These are phyloP conservation scores for Coniochaeta sp. DNA, from an alignment of 2,329 filamentous ascomycete genomes.

Conservation along the genomic window DNA sequence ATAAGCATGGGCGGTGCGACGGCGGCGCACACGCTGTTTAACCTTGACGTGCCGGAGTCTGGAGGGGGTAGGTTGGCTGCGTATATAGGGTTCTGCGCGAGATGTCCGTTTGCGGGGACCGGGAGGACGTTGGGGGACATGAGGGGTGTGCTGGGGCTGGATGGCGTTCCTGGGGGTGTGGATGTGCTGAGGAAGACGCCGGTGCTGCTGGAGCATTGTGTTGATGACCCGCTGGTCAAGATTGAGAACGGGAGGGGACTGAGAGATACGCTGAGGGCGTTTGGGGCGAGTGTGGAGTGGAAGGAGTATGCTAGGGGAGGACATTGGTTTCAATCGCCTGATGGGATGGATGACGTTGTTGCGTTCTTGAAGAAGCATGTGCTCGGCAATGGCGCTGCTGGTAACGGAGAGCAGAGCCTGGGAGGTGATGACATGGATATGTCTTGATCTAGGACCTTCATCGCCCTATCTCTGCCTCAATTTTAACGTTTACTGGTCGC, in stretches of 20 bases:
- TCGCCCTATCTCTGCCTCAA: no score
- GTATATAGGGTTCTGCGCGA: conserved; percentile 30
- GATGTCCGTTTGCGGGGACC: conserved; percentile 29
- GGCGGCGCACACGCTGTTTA: conserved; percentile 28
- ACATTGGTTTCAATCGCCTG: conserved; percentile 36
- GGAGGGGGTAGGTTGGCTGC: conserved; percentile 18
- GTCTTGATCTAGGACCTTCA: no score
- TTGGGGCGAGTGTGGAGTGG: conserved; percentile 30
- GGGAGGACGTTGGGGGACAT: conserved; percentile 20
- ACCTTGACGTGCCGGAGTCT: conserved; percentile 18
- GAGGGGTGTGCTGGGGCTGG: conserved; percentile 23
- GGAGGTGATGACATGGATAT: not conserved
- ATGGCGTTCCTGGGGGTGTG: conserved; percentile 16
- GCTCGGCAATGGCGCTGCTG: no score
- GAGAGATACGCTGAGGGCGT: conserved; percentile 22
- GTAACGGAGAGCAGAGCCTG: not conserved
- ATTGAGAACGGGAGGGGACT: conserved; percentile 27
- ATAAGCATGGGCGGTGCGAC: conserved; percentile 40
- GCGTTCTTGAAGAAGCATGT: conserved; percentile 21
- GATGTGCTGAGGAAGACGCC: conserved; percentile 33
- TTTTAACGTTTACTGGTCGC: no score
- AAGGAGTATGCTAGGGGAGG: conserved; percentile 33
- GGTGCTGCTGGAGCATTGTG: conserved; percentile 36
- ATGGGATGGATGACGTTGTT: conserved; percentile 33
- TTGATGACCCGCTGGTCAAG: conserved; percentile 33